Evolutionary conservation across 805 yeast genomes (phyloP), one percentile per base, ranked within the genome.

Genomic region (Jamesozyma lodderae): DNA sequence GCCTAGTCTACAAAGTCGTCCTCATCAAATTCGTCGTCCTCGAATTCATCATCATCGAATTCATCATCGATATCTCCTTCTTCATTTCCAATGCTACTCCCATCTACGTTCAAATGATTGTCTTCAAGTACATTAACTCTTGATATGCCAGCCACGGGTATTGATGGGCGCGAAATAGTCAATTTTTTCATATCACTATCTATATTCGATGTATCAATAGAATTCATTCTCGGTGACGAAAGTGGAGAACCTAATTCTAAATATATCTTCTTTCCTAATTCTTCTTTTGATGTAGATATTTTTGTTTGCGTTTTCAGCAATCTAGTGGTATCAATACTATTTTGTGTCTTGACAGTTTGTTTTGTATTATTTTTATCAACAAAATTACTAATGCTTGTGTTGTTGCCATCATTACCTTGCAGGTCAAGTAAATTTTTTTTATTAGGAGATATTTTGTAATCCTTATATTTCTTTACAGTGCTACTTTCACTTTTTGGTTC

Each of bases 211-310:
- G 41, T 34, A n/a, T 52, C 51, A 5, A 52, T 28, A 17, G 47
- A 42, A 5, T 34, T 40, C 36, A 56, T 36, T 21, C 36, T 47
- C 11, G 65, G 65, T 4, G 64, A 59, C 11, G 53, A 51, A 24
- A 54, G 43, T 10, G 63, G 63, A 1, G 65, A 59, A 1, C 63
- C 63, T 20, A 60, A 40, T 17, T 54, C 52, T n/a, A 60, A 46
- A 35, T 60, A 60, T 19, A 60, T 50, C 38, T 54, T 53, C 28
- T 51, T 47, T 4, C 65, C 65, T 4, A 55, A 33, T 19, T 50
- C 50, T 32, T 46, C 55, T 31, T 44, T 51, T 7, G 31, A 13
- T 7, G 10, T n/a, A n/a, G 16, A 20, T n/a, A 9, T 6, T 16
- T 30, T 24, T 3, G 15, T 16, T 23, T 30, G 35, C n/a, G n/a